A percentile compares a stretch with the other conserved stretches of the same genome.
Evolutionary conservation across 352 stramenopile genomes (phyloP).

Genomic region (Globisporangium echinulatum): DNA sequence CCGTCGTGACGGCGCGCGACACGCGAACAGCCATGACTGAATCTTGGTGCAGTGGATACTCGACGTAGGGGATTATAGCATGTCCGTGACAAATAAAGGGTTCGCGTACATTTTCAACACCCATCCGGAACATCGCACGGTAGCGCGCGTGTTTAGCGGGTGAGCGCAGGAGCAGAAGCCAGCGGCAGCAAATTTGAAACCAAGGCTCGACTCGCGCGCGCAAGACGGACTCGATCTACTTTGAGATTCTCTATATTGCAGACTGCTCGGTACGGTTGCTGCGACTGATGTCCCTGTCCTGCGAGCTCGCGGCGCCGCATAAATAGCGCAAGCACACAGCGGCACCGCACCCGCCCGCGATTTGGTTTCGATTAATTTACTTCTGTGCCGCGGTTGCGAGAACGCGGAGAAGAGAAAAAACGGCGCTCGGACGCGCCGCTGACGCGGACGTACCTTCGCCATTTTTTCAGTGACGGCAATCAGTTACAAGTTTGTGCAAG

Average conservation of each 20-base stretch:
- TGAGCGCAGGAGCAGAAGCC: not conserved
- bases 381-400: not conserved
- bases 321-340: too few relatives aligned
- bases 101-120: conserved; percentile 7
- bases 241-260: not conserved
- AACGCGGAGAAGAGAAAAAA: too few relatives aligned
- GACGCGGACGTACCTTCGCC: too few relatives aligned
- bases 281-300: not conserved
- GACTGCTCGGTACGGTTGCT: not conserved
- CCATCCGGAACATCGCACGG: not conserved
- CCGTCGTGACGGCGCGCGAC: conserved; percentile 14
- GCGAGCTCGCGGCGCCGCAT: too few relatives aligned
- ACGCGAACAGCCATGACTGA: conserved; percentile 13
- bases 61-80: conserved; percentile 22
- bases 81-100: conserved; percentile 23
- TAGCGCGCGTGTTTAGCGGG: not conserved
- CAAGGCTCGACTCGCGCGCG: not conserved
- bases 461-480: too few relatives aligned
- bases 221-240: not conserved
- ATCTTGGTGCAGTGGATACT: conserved; percentile 22
- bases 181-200: not conserved
- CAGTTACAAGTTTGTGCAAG: too few relatives aligned
- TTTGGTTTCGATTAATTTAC: not conserved
- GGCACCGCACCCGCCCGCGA: not conserved
- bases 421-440: too few relatives aligned